A percentile compares a stretch with the other conserved stretches of the same genome.
phyloP scores from a whole-genome alignment of 495 filamentous ascomycete species.

The Viridothelium virens region DNA sequence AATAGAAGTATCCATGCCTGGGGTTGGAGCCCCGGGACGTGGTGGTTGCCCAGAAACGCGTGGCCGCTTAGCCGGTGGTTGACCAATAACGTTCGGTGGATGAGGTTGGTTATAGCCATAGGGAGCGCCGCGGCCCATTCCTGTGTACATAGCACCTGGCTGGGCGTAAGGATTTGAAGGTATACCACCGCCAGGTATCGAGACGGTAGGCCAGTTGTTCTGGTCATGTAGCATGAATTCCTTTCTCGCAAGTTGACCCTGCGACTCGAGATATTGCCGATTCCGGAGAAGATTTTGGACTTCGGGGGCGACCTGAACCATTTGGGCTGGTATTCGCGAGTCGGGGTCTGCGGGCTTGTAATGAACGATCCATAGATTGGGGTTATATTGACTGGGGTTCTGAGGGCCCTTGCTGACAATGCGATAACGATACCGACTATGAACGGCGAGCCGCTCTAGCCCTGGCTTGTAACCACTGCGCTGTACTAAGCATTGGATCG shows the following conservation, averaged over 20 bases:
- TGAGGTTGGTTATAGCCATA: slow-evolving; percentile 8
- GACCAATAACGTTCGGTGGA: slow-evolving; percentile 4
- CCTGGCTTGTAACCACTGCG: slow-evolving; percentile 64
- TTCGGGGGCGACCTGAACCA: slow-evolving; percentile 52
- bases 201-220: slow-evolving; percentile 78
- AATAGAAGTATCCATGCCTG: slow-evolving; percentile 45
- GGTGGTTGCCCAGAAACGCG: slow-evolving; percentile 7
- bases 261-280: slow-evolving; percentile 60
- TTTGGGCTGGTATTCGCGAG: slow-evolving; percentile 58
- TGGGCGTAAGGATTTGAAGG: slow-evolving; percentile 27
- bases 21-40: background rate
- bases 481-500: slow-evolving; percentile 76
- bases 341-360: slow-evolving; percentile 66
- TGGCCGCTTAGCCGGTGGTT: background rate
- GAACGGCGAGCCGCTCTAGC: slow-evolving; percentile 60
- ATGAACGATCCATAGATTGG: slow-evolving; percentile 88
- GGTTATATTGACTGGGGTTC: slow-evolving; percentile 59
- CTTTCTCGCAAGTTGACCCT: slow-evolving; percentile 77
- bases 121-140: slow-evolving; percentile 2
- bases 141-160: slow-evolving; percentile 11
- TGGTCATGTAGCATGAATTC: slow-evolving; percentile 91
- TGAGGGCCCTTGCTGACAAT: slow-evolving; percentile 58
- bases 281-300: slow-evolving; percentile 54
- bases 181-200: slow-evolving; percentile 47
- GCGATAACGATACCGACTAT: slow-evolving; percentile 75